Evolutionary conservation across 495 filamentous ascomycete species (phyloP).

Genomic region (Aspergillus indologenus): DNA sequence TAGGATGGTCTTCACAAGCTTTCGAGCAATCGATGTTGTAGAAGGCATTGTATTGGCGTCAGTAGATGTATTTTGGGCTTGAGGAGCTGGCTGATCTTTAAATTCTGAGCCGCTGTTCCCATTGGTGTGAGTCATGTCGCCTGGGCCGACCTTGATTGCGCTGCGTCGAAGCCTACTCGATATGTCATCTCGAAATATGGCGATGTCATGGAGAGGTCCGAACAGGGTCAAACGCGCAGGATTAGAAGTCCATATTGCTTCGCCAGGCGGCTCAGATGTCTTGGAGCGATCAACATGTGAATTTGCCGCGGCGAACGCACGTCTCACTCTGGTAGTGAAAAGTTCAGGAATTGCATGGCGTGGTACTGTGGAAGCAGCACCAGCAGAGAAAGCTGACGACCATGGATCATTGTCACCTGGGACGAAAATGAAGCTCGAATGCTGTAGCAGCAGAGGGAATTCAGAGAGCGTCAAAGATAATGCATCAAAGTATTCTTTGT

Average conservation of each 20-base stretch:
- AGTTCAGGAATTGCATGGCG: slow-evolving; percentile 73
- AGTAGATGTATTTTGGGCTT: slow-evolving; percentile 17
- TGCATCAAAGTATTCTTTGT: slow-evolving; percentile 90
- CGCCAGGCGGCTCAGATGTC: slow-evolving; percentile 51
- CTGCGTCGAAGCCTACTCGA: slow-evolving; percentile 70
- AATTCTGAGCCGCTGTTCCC: slow-evolving; percentile 20
- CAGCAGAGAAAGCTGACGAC: slow-evolving; percentile 79
- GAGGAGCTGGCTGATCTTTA: slow-evolving; percentile 16
- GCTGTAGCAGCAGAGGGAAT: slow-evolving; percentile 75
- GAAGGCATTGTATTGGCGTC: slow-evolving; percentile 35
- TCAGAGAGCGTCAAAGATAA: slow-evolving; percentile 81
- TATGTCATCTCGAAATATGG: slow-evolving; percentile 83
- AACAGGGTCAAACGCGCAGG: slow-evolving; percentile 78
- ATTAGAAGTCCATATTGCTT: slow-evolving; percentile 85
- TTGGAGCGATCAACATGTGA: slow-evolving; percentile 51
- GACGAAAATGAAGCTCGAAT: slow-evolving; percentile 83
- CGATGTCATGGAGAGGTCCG: slow-evolving; percentile 79
- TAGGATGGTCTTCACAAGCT: slow-evolving; percentile 86
- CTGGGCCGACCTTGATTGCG: slow-evolving; percentile 54
- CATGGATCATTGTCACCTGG: slow-evolving; percentile 96
- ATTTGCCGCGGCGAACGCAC: slow-evolving; percentile 75
- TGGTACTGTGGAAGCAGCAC: slow-evolving; percentile 73
- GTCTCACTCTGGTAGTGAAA: slow-evolving; percentile 78
- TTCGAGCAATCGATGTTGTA: slow-evolving; percentile 62
- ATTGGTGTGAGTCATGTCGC: neutral